A percentile compares a stretch with the other conserved stretches of the same genome.
phyloP scores from a whole-genome alignment of 2,329 filamentous ascomycete genomes.

The Sporothrix dimorphospora region DNA sequence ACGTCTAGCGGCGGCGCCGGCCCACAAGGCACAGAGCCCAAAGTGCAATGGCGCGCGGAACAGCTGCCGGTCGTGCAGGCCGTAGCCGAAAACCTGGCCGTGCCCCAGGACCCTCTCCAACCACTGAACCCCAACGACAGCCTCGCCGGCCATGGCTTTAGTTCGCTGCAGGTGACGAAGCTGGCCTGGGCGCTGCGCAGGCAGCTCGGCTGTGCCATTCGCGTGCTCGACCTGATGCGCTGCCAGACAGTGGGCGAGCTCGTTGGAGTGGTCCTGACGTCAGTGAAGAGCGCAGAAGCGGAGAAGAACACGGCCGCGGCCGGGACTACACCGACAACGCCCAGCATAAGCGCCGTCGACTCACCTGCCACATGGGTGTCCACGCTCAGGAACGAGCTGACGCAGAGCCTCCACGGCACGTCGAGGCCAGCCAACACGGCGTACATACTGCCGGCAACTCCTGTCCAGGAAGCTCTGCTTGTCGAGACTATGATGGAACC shows the following conservation, averaged over 20 bases:
- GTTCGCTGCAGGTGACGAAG: slow-evolving; percentile 37
- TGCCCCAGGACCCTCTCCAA: not conserved
- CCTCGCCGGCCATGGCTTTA: slow-evolving; percentile 36
- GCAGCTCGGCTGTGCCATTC: slow-evolving; percentile 31
- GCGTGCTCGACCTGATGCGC: slow-evolving; percentile 37
- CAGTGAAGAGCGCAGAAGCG: slow-evolving; percentile 19
- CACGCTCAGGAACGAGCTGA: not conserved
- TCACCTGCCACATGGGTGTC: not conserved
- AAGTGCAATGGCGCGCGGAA: slow-evolving; percentile 2
- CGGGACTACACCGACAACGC: too few species aligned
- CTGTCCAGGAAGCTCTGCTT: slow-evolving; percentile 45
- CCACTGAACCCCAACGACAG: slow-evolving; percentile 33
- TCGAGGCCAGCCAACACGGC: slow-evolving; percentile 28
- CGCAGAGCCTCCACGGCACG: slow-evolving; percentile 28
- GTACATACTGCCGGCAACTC: slow-evolving; percentile 40
- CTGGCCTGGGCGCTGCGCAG: slow-evolving; percentile 35
- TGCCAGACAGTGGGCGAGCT: slow-evolving; percentile 36
- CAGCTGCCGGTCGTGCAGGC: slow-evolving; percentile 15
- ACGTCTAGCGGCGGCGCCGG: not conserved
- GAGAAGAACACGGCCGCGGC: not conserved
- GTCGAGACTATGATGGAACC: slow-evolving; percentile 45
- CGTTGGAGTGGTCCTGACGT: slow-evolving; percentile 32
- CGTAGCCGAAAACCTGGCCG: slow-evolving; percentile 28
- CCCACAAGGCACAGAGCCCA: too few species aligned
- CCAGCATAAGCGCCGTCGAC: accelerated